These are phyloP conservation scores for Pichia sp. DNA, from an alignment of 1,139 yeast species.

Conservation along the genomic window DNA sequence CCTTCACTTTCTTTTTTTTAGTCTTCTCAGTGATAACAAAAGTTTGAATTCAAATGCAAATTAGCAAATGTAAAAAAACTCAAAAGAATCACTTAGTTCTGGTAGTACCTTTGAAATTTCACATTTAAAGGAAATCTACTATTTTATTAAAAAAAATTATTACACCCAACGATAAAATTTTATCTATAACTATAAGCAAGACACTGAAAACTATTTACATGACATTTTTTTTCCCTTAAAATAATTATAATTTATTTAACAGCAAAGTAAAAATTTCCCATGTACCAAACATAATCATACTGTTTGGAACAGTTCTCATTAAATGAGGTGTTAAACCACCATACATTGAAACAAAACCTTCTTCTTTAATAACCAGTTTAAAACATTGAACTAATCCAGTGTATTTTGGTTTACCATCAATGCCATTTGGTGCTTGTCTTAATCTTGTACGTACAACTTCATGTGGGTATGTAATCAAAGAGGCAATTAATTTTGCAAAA, in stretches of 20 bases:
- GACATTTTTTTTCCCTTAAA: neutral
- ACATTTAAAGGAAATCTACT: neutral
- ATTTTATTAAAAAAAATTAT: neutral
- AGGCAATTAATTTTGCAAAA: slow-evolving; percentile 88
- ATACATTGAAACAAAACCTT: slow-evolving; percentile 88
- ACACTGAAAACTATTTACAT: neutral
- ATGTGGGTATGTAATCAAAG: slow-evolving; percentile 91
- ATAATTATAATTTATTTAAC: slow-evolving; percentile 37
- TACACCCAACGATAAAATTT: neutral
- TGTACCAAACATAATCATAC: slow-evolving; percentile 98
- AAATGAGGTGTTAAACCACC: slow-evolving; percentile 97
- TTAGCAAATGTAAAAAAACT: too few species aligned
- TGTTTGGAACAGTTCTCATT: slow-evolving; percentile 93
- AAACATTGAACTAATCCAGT: slow-evolving; percentile 88
- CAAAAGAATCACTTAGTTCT: too few species aligned
- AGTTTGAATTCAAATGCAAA: too few species aligned
- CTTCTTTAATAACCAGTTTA: slow-evolving; percentile 75
- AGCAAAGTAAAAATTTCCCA: slow-evolving; percentile 89
- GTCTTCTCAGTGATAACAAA: too few species aligned
- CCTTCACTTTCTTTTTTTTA: too few species aligned
- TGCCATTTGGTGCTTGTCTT: slow-evolving; percentile 81
- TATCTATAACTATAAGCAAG: neutral
- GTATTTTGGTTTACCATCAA: slow-evolving; percentile 77
- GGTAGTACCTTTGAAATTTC: too few species aligned
- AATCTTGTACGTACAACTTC: slow-evolving; percentile 94